Conservation (phyloP, 1,139 yeast genomes). For the Yamadazyma epiphylla region DNA sequence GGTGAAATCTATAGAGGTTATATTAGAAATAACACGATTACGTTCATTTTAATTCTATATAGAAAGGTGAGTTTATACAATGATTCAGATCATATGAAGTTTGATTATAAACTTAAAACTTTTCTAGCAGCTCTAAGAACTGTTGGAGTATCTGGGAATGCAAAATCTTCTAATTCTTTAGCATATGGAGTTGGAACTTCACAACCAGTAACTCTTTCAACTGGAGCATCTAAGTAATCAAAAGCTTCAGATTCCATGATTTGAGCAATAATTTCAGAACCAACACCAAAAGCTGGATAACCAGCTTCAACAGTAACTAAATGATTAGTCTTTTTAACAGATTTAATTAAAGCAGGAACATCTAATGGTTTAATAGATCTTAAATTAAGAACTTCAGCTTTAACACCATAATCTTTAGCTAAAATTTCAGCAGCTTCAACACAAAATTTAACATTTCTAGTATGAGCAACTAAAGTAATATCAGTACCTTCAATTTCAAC, state of each 20-base stretch:
- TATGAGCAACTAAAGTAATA: slow-evolving; percentile 83
- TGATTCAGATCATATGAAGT: no score
- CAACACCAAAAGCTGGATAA: slow-evolving; percentile 98
- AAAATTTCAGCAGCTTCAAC: slow-evolving; percentile 86
- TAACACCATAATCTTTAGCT: slow-evolving; percentile 79
- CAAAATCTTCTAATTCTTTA: slow-evolving; percentile 92
- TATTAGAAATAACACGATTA: not conserved
- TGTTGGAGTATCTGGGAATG: slow-evolving; percentile 95
- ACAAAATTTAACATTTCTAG: slow-evolving; percentile 85
- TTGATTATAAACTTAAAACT: slow-evolving; percentile 66
- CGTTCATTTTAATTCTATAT: not conserved
- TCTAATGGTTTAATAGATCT: slow-evolving; percentile 98
- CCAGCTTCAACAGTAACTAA: slow-evolving; percentile 95
- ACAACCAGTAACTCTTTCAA: slow-evolving; percentile 98
- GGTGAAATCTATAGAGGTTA: not conserved
- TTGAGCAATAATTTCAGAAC: slow-evolving; percentile 97
- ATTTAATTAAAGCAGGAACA: slow-evolving; percentile 75
- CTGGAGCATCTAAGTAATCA: slow-evolving; percentile 98
- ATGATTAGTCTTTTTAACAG: slow-evolving; percentile 96
- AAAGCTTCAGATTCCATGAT: slow-evolving; percentile 98
- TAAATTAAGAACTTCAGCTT: slow-evolving; percentile 91
- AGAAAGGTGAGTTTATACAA: not conserved
- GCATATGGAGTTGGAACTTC: slow-evolving; percentile 99
- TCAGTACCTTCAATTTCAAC: slow-evolving; percentile 91
- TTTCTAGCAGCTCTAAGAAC: slow-evolving; percentile 89